phyloP scores from a whole-genome alignment of 169 alveolate species.

The Eimeria sp. region DNA sequence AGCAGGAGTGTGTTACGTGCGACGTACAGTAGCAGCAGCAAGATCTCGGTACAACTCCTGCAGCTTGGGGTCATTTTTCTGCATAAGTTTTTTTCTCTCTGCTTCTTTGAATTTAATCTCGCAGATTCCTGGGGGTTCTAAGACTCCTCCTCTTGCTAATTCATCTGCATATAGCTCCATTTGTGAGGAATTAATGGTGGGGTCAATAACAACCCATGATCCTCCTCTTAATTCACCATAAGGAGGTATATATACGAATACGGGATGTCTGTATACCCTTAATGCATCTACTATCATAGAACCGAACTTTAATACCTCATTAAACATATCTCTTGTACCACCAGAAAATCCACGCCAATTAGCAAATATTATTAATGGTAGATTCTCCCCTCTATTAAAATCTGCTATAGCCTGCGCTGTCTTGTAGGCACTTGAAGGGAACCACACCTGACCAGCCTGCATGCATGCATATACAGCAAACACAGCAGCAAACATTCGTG shows the following conservation, averaged over 20 bases:
- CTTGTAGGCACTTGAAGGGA: slow-evolving; percentile 93
- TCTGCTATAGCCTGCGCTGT: slow-evolving; percentile 94
- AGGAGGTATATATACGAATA: slow-evolving; percentile 92
- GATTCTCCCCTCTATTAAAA: slow-evolving; percentile 90
- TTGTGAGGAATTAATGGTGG: slow-evolving; percentile 89
- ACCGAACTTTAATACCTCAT: slow-evolving; percentile 90
- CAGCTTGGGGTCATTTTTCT: slow-evolving; percentile 44
- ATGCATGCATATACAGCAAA: too few species aligned
- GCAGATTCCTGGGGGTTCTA: slow-evolving; percentile 89
- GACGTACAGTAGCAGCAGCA: slow-evolving; percentile 19
- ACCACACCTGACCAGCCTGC: slow-evolving; percentile 92
- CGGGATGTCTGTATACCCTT: slow-evolving; percentile 90
- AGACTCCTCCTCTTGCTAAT: slow-evolving; percentile 90
- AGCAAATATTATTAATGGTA: slow-evolving; percentile 90
- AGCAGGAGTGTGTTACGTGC: background rate
- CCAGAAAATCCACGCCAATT: slow-evolving; percentile 89
- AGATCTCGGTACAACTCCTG: slow-evolving; percentile 58
- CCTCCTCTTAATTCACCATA: slow-evolving; percentile 93
- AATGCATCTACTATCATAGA: slow-evolving; percentile 91
- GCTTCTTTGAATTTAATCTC: slow-evolving; percentile 80
- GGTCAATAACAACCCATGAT: slow-evolving; percentile 95
- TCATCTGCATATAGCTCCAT: slow-evolving; percentile 93
- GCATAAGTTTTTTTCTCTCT: slow-evolving; percentile 78
- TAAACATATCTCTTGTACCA: slow-evolving; percentile 91
- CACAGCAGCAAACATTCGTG: background rate